Base-by-base conservation (phyloP, 2,329 filamentous ascomycete species). In the Dactylellina leptospora region DNA sequence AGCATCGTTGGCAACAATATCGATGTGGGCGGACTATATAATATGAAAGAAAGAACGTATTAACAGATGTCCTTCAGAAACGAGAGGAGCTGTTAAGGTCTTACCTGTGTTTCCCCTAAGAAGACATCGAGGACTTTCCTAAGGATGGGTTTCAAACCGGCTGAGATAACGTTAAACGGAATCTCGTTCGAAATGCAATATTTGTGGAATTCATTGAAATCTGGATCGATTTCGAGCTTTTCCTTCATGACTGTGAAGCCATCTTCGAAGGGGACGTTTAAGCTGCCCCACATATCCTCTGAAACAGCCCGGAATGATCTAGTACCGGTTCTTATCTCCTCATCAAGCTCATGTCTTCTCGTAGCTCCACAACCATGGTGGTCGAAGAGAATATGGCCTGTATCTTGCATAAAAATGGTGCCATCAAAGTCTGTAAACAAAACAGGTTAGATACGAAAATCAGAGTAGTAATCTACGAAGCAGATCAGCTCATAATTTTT, bases 361-460 rank as follows among this genome's bases (percentile, higher is more conserved):
- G 84, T 81, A 20, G 82, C 80, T 25, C 87, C 87, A 78, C 87
- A 89, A 55, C 88, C 87, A 74, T 87, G 84, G 75, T 82, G 82
- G 77, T 89, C 87, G 79, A 89, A 88, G 53, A 90, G 84, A 74
- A 89, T 84, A 77, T 90, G 87, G 45, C 88, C 88, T 1, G 86
- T 89, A 75, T 88, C 86, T 82, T 89, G 86, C 83, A 88, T 87
- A 81, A 88, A 89, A 74, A 90, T 90, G 2, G 87, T 90, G 74
- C 87, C 87, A 78, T 90, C 87, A 75, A 90, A 90, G 79, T 90
- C 87, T 88, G 68, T 9, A 30, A 9, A 10, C 6, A n/a, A n/a
- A n/a, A n/a, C n/a, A n/a, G n/a, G n/a, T n/a, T n/a, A n/a, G n/a
- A n/a, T n/a, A n/a, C n/a, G n/a, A n/a, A n/a, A n/a, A n/a, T n/a